Evolutionary conservation across 1,284 basidiomycete genomes (phyloP), one percentile per base, ranked within the genome.

Genomic region (Tetrapyrgos nigripes): DNA sequence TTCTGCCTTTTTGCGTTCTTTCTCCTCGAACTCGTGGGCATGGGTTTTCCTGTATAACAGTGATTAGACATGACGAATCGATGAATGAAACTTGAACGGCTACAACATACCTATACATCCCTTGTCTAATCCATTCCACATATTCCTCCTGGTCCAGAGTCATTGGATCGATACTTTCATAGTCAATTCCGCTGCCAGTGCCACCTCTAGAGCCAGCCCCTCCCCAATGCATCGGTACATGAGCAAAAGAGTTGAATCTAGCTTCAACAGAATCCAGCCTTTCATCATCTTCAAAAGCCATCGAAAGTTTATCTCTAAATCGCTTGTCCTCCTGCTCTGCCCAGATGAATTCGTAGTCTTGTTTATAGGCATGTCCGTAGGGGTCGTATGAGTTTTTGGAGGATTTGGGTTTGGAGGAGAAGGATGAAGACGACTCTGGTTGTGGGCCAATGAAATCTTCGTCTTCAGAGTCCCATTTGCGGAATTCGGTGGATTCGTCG

Each of bases 61-160:
- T 4, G 17, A 23, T 31, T 49, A 51, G 44, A 43, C 5, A 50
- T 3, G 13, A 43, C 13, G 17, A 40, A n/a, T 29, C 8, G 50
- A 44, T n/a, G 28, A 44, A 44, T 13, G 31, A 58, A 31, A 24
- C 31, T 26, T 26, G 31, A 14, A 37, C 28, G 27, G 29, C 17
- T 35, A 28, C 11, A 43, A 75, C 86, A 49, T 64, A 87, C 87
- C 84, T 83, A 80, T 91, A 93, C 88, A 94, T 94, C 29, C 90
- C 91, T 44, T 80, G 73, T 59, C 92, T 76, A 33, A 94, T 74
- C 86, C 89, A 93, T 67, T 94, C 92, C 2, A 87, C 85, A 64
- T 94, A 94, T 63, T 92, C 87, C 61, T 94, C 90, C n/a, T 93
- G 91, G 64, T 91, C 88, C 88, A 94, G 88, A 59, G 76, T 66